phyloP scores from a whole-genome alignment of 306 rosid genomes.

The Castanopsis chinensis region DNA sequence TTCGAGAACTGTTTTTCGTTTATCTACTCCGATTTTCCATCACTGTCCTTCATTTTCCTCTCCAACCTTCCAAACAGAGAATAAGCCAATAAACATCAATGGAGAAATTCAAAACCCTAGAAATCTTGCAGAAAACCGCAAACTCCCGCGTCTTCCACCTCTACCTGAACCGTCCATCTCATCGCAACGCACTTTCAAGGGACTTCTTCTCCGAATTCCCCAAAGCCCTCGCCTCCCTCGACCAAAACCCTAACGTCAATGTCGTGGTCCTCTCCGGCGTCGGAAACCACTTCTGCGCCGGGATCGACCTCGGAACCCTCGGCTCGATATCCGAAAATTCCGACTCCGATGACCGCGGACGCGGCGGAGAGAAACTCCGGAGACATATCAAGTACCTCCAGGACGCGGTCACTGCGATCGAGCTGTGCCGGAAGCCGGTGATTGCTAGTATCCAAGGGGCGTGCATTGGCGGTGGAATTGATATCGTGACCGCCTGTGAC shows the following conservation, averaged over 20 bases:
- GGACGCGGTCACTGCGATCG: conserved; percentile 67
- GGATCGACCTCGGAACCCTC: conserved; percentile 59
- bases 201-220: conserved; percentile 73
- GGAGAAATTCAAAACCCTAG: conserved; percentile 52
- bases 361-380: conserved; percentile 59
- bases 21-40: background rate
- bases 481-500: conserved; percentile 78
- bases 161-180: conserved; percentile 58
- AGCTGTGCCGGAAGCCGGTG: conserved; percentile 86
- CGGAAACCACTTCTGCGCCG: conserved; percentile 82
- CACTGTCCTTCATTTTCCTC: background rate
- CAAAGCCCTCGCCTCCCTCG: conserved; percentile 59
- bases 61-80: background rate
- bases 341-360: conserved; percentile 39
- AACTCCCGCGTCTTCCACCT: conserved; percentile 51
- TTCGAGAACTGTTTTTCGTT: background rate
- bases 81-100: conserved; percentile 6
- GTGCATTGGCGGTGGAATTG: conserved; percentile 80
- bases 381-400: conserved; percentile 62
- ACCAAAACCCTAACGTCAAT: conserved; percentile 50
- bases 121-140: conserved; percentile 41
- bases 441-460: conserved; percentile 74
- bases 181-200: conserved; percentile 58
- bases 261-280: conserved; percentile 67
- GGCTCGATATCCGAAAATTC: conserved; percentile 3